phyloP scores from a whole-genome alignment of 495 filamentous ascomycete genomes.

The Annulohypoxylon stygium region DNA sequence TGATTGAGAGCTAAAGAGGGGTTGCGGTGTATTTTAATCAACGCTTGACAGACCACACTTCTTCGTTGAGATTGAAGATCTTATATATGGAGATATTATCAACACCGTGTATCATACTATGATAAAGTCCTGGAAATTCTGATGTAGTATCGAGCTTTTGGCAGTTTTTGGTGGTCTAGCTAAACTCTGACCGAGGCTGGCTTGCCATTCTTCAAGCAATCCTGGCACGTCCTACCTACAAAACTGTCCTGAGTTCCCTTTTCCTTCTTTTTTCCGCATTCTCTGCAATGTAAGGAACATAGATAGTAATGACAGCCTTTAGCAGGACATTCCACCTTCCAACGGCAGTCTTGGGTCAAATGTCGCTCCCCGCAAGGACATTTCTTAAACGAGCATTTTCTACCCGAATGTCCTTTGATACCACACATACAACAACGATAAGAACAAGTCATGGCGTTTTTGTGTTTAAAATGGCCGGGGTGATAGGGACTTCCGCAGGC shows the following conservation, averaged over 20 bases:
- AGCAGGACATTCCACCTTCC: slow-evolving; percentile 54
- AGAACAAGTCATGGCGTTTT: slow-evolving; percentile 54
- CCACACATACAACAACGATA: slow-evolving; percentile 60
- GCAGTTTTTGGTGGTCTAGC: too few relatives aligned
- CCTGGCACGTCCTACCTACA: slow-evolving; percentile 50
- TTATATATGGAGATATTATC: too few relatives aligned
- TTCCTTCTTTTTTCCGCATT: slow-evolving; percentile 50
- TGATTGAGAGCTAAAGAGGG: too few relatives aligned
- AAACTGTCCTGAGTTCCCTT: slow-evolving; percentile 48
- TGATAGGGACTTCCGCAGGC: slow-evolving; percentile 44
- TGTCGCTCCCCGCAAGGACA: slow-evolving; percentile 55
- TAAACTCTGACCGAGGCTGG: slow-evolving; percentile 13
- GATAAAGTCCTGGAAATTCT: too few relatives aligned
- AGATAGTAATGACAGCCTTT: slow-evolving; percentile 50
- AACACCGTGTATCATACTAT: too few relatives aligned
- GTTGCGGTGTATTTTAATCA: too few relatives aligned
- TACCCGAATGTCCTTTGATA: slow-evolving; percentile 52
- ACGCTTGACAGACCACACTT: too few relatives aligned
- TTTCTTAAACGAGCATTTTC: slow-evolving; percentile 47
- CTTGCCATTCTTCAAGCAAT: slow-evolving; percentile 47
- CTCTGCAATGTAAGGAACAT: slow-evolving; percentile 56
- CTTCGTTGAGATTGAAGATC: too few relatives aligned
- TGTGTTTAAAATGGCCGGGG: slow-evolving; percentile 47
- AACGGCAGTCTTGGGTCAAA: slow-evolving; percentile 57
- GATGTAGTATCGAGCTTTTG: too few relatives aligned